These are phyloP conservation scores for Tylopilus subfusipes DNA, from an alignment of 768 basidiomycete species.

Conservation along the genomic window DNA sequence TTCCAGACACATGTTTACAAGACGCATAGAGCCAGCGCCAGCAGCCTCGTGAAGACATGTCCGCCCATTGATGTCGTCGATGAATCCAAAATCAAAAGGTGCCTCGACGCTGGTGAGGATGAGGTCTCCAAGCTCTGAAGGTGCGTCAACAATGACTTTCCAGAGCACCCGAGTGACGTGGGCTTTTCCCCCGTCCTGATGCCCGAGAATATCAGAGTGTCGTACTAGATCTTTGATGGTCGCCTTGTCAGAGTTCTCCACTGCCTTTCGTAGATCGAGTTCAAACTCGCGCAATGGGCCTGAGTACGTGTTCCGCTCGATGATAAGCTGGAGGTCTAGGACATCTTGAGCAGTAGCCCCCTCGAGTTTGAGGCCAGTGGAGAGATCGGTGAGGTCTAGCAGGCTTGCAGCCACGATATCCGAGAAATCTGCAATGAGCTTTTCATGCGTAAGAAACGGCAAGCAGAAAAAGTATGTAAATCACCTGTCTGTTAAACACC, in stretches of 20 bases:
- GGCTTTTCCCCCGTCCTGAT: conserved; percentile 55
- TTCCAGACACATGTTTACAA: conserved; percentile 78
- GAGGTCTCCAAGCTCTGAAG: conserved; percentile 65
- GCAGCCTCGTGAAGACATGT: conserved; percentile 93
- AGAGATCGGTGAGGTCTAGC: conserved; percentile 72
- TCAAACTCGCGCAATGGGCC: conserved; percentile 88
- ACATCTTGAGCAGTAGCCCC: conserved; percentile 74
- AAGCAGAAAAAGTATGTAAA: conserved; percentile 17
- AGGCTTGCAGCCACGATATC: conserved; percentile 87
- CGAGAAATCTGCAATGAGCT: conserved; percentile 94
- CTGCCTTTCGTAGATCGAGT: conserved; percentile 76
- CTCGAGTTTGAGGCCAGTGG: conserved; percentile 74
- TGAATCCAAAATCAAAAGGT: conserved; percentile 85
- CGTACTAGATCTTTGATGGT: conserved; percentile 67
- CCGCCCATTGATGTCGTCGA: conserved; percentile 96
- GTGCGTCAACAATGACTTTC: conserved; percentile 85
- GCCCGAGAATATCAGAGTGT: conserved; percentile 63
- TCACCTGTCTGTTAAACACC: conserved; percentile 90
- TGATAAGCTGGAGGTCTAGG: conserved; percentile 65
- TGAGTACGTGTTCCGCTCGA: conserved; percentile 56
- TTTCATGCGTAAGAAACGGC: conserved; percentile 11
- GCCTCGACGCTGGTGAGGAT: conserved; percentile 62
- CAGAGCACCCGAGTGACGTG: conserved; percentile 91
- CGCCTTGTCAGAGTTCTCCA: conserved; percentile 55
- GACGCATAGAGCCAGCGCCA: conserved; percentile 72